phyloP scores from a whole-genome alignment of 306 rosid genomes.

The Corylus americana region DNA sequence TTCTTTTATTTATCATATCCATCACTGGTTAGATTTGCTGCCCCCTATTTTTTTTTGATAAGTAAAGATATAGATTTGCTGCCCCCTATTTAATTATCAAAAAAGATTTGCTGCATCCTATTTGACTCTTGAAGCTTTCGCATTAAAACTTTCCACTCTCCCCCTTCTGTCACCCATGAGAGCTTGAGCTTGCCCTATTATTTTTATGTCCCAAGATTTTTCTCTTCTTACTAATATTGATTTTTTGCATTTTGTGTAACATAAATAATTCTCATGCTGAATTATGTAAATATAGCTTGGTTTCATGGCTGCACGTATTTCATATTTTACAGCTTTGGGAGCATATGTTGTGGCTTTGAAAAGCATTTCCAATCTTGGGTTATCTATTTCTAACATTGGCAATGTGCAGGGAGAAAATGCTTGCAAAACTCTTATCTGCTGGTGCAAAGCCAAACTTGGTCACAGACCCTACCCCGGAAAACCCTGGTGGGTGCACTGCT shows the following conservation, averaged over 20 bases:
- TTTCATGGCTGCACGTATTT: neutral
- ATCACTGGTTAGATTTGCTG: conserved; percentile 19
- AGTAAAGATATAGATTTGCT: neutral
- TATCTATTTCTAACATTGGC: neutral
- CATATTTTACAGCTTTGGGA: neutral
- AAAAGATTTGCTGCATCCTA: conserved; percentile 7
- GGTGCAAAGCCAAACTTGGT: conserved; percentile 95
- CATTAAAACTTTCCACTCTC: neutral
- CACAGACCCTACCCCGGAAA: conserved; percentile 78
- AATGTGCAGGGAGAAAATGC: conserved; percentile 82
- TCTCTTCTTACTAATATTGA: neutral
- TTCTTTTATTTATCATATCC: neutral
- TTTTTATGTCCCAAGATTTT: neutral
- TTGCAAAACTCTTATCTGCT: conserved; percentile 66
- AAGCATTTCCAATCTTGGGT: neutral
- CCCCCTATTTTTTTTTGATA: no score
- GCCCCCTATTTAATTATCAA: neutral
- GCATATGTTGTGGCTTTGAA: neutral
- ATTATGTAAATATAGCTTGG: neutral
- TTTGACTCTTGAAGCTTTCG: neutral
- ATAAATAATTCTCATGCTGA: neutral
- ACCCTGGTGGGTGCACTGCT: conserved; percentile 76
- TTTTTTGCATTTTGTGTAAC: conserved; percentile 24
- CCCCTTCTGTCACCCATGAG: neutral
- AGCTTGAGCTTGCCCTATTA: neutral